Evolutionary conservation across 2,329 filamentous ascomycete species (phyloP).

Genomic region (Verticillium alfalfae): DNA sequence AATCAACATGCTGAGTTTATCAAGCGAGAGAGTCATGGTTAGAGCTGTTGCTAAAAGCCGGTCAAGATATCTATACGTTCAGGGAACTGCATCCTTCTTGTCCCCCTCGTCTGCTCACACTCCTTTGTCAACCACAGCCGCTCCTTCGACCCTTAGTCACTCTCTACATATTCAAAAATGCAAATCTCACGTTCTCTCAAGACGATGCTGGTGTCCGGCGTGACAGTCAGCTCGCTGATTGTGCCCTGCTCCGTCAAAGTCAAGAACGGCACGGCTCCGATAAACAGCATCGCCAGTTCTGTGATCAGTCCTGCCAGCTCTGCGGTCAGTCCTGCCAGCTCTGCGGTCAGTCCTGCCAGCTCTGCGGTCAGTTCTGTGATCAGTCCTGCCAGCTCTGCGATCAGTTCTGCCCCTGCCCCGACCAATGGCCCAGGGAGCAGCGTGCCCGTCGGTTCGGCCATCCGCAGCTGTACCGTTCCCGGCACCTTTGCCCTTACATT

Average conservation of each 20-base stretch:
- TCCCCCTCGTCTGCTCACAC: not conserved
- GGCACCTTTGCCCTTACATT: slow-evolving; percentile 36
- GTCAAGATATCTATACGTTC: not conserved
- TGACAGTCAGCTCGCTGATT: not conserved
- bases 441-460: not conserved
- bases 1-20: not conserved
- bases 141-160: not conserved
- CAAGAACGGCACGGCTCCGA: not conserved
- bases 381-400: too few relatives aligned
- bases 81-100: not conserved
- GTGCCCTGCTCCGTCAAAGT: not conserved
- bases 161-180: not conserved
- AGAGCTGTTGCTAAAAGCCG: not conserved
- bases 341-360: not conserved
- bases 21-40: not conserved
- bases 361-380: too few relatives aligned
- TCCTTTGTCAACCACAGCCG: not conserved
- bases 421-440: too few relatives aligned
- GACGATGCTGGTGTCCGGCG: not conserved
- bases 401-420: too few relatives aligned
- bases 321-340: not conserved
- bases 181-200: not conserved
- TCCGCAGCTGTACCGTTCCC: slow-evolving; percentile 19
- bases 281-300: not conserved
- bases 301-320: not conserved